Evolutionary conservation across 495 filamentous ascomycete species (phyloP).

Genomic region (Talaromyces thailandensis): DNA sequence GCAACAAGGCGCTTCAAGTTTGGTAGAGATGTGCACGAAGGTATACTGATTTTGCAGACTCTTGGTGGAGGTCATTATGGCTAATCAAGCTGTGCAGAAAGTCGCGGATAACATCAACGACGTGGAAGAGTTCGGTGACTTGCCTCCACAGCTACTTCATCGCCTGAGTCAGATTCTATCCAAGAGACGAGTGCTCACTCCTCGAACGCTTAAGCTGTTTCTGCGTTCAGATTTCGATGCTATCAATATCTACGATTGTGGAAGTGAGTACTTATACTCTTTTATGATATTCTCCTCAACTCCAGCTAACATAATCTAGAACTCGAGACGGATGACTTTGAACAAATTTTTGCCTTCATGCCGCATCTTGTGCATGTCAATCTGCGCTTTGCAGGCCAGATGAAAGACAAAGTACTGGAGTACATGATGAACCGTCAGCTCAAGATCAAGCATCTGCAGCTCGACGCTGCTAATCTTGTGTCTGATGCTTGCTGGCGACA

Average conservation of each 20-base stretch:
- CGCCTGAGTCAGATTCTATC: conserved; percentile 74
- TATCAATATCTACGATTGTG: conserved; percentile 73
- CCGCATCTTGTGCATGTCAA: conserved; percentile 59
- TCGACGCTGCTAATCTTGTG: conserved; percentile 74
- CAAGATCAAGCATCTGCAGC: conserved; percentile 49
- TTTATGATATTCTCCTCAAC: conserved; percentile 9
- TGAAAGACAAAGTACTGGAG: conserved; percentile 73
- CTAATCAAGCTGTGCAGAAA: conserved; percentile 31
- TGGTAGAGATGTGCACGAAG: conserved; percentile 74
- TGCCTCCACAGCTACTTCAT: conserved; percentile 58
- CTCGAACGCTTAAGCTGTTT: conserved; percentile 66
- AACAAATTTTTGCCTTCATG: conserved; percentile 69
- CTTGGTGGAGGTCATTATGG: background rate
- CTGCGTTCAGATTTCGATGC: conserved; percentile 55
- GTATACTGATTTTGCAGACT: conserved; percentile 15
- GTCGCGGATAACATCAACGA: conserved; percentile 74
- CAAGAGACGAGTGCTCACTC: conserved; percentile 63
- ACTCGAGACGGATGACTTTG: conserved; percentile 64
- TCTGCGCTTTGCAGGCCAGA: conserved; percentile 71
- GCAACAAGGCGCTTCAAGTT: conserved; percentile 56
- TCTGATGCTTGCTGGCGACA: conserved; percentile 60
- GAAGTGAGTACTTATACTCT: conserved; percentile 35
- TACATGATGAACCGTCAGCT: conserved; percentile 65
- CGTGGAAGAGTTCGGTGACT: conserved; percentile 74
- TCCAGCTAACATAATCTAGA: conserved; percentile 25